Percentiles rank a stretch among this genome's conserved stretches.
Evolutionary conservation across 2,329 filamentous ascomycete genomes (phyloP).

Genomic region (Xylaria multiplex): DNA sequence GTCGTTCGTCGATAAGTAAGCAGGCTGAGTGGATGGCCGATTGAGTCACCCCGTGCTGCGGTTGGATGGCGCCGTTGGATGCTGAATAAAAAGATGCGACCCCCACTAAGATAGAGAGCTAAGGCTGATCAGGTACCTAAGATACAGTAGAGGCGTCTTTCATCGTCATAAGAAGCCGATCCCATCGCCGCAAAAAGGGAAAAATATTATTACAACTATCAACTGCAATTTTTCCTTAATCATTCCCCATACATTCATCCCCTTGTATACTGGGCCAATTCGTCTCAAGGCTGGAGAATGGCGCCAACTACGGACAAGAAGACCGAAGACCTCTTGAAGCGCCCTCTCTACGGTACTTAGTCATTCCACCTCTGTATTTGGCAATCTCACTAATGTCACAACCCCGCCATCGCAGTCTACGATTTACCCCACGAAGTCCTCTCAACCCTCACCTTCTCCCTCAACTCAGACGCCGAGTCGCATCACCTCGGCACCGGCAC

Average conservation of each 20-base stretch:
- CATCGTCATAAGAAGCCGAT: constrained; percentile 7
- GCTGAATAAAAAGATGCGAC: neutral
- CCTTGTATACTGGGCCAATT: neutral
- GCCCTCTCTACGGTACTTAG: constrained; percentile 62
- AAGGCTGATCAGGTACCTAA: neutral
- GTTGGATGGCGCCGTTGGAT: neutral
- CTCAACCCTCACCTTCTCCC: constrained; percentile 70
- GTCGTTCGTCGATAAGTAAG: too few species aligned
- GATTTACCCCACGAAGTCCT: constrained; percentile 82
- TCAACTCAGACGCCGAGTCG: constrained; percentile 59
- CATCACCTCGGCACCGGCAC: constrained; percentile 44
- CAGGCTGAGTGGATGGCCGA: neutral
- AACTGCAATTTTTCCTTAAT: neutral
- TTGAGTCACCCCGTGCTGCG: constrained; percentile 13
- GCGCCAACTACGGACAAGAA: constrained; percentile 52
- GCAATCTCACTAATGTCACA: constrained; percentile 23
- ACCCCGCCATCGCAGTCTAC: constrained; percentile 69
- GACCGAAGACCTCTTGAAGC: constrained; percentile 58
- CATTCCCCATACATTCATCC: neutral
- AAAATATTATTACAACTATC: neutral
- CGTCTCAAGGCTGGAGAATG: constrained; percentile 1
- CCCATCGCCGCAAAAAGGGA: neutral
- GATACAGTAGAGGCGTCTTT: neutral
- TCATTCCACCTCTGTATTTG: neutral
- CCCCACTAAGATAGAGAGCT: neutral